Conservation (phyloP, 78 protist genomes). For the Speleostelium caveatum region DNA sequence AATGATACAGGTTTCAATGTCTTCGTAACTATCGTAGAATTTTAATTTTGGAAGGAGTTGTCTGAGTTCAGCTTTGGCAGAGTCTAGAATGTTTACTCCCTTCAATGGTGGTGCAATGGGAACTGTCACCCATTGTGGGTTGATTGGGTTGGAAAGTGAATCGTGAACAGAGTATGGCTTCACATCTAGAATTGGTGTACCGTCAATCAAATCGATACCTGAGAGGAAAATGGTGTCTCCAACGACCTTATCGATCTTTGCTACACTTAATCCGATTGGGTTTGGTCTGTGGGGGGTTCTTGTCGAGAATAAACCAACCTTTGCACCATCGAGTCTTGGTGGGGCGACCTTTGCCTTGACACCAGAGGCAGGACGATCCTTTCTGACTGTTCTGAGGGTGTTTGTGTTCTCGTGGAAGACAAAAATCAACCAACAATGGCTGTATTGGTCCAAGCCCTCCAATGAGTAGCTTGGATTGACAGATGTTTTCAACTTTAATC, state of each 20-base stretch:
- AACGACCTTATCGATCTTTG: slow-evolving; percentile 72
- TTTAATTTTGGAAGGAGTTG: slow-evolving; percentile 24
- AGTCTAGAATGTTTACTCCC: slow-evolving; percentile 24
- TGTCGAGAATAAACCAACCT: slow-evolving; percentile 80
- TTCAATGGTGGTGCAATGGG: slow-evolving; percentile 51
- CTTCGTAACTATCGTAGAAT: slow-evolving; percentile 65
- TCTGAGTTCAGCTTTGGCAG: slow-evolving; percentile 20
- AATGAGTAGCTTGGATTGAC: slow-evolving; percentile 37
- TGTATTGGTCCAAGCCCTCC: slow-evolving; percentile 76
- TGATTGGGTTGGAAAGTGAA: slow-evolving; percentile 1
- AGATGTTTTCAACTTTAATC: slow-evolving; percentile 8
- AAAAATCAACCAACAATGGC: slow-evolving; percentile 90
- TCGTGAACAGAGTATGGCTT: slow-evolving; percentile 85
- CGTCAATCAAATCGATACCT: slow-evolving; percentile 79
- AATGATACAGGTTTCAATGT: slow-evolving; percentile 39
- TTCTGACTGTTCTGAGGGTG: slow-evolving; percentile 45
- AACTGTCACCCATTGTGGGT: slow-evolving; percentile 44
- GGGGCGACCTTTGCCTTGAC: slow-evolving; percentile 81
- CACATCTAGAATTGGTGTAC: slow-evolving; percentile 87
- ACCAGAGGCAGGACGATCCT: slow-evolving; percentile 55
- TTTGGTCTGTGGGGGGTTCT: slow-evolving; percentile 82
- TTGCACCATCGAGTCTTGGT: slow-evolving; percentile 73
- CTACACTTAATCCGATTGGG: slow-evolving; percentile 66
- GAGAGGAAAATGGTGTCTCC: slow-evolving; percentile 57
- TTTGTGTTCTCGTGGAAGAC: slow-evolving; percentile 80